phyloP scores from a whole-genome alignment of 2,329 filamentous ascomycete genomes.

The Aspergillus eucalypticola region DNA sequence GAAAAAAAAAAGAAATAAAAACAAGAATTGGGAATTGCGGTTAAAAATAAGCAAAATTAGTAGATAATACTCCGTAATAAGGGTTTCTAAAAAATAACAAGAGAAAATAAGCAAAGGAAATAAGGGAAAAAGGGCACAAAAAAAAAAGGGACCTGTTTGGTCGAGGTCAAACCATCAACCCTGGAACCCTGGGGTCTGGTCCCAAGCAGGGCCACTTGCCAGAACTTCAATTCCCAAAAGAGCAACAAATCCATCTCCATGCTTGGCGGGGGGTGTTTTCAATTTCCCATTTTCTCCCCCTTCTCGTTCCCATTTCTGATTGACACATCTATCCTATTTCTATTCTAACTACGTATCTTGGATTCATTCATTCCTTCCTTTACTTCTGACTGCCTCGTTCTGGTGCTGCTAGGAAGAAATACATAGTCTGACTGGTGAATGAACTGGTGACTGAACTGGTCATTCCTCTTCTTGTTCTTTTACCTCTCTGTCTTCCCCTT shows the following conservation, averaged over 20 bases:
- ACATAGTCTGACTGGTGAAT: too few relatives aligned
- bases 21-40: neutral
- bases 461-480: neutral
- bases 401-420: too few relatives aligned
- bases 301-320: too few relatives aligned
- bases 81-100: neutral
- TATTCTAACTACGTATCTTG: too few relatives aligned
- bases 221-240: neutral
- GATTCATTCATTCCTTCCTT: too few relatives aligned
- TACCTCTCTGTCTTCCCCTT: neutral
- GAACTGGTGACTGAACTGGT: neutral
- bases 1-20: neutral
- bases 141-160: neutral
- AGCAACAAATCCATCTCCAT: neutral
- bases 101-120: neutral
- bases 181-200: conserved; percentile 6
- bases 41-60: too few relatives aligned
- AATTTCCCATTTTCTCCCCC: neutral
- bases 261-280: neutral
- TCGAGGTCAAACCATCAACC: neutral
- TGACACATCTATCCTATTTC: too few relatives aligned
- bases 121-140: neutral
- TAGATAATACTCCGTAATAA: too few relatives aligned
- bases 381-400: too few relatives aligned
- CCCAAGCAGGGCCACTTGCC: neutral